Percentiles rank a stretch among this genome's conserved stretches.
Conservation (phyloP, 176 grass and related monocot genomes). For the Aegilops longissima region DNA sequence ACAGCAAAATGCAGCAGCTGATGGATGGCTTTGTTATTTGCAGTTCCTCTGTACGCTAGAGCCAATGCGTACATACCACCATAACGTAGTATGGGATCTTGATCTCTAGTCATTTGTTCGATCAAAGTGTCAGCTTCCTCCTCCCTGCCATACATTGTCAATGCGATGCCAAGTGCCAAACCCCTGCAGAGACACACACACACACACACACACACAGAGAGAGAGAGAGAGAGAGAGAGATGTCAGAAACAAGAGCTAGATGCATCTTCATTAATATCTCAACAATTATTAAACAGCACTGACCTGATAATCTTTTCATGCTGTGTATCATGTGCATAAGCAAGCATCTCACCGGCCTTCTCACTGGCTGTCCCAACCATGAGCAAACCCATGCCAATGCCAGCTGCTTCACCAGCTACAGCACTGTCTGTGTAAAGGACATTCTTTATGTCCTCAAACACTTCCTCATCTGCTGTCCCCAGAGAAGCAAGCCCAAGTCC, state of each 20-base stretch:
- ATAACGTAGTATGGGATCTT: constrained; percentile 98
- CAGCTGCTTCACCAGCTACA: constrained; percentile 94
- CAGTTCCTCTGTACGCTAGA: constrained; percentile 93
- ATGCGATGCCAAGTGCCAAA: constrained; percentile 82
- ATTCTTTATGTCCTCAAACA: constrained; percentile 97
- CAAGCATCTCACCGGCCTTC: constrained; percentile 93
- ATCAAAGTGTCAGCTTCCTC: constrained; percentile 96
- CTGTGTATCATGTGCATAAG: constrained; percentile 97
- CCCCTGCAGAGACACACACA: constrained; percentile 43
- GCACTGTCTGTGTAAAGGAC: constrained; percentile 93
- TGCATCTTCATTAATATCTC: background rate
- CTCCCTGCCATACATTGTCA: constrained; percentile 98
- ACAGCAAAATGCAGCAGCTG: constrained; percentile 97
- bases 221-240: background rate
- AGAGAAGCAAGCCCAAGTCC: constrained; percentile 92
- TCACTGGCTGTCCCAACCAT: constrained; percentile 94
- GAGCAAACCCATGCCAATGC: constrained; percentile 95
- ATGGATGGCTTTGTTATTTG: constrained; percentile 98
- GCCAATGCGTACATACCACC: constrained; percentile 99
- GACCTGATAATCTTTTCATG: constrained; percentile 99
- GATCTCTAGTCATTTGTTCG: constrained; percentile 96
- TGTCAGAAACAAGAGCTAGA: constrained; percentile 24
- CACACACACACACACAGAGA: too few species aligned
- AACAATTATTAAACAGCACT: constrained; percentile 23
- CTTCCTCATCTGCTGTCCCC: constrained; percentile 92